Base-by-base conservation (phyloP, 202 grass and related monocot genomes). In the Cymbopogon flexuosus region DNA sequence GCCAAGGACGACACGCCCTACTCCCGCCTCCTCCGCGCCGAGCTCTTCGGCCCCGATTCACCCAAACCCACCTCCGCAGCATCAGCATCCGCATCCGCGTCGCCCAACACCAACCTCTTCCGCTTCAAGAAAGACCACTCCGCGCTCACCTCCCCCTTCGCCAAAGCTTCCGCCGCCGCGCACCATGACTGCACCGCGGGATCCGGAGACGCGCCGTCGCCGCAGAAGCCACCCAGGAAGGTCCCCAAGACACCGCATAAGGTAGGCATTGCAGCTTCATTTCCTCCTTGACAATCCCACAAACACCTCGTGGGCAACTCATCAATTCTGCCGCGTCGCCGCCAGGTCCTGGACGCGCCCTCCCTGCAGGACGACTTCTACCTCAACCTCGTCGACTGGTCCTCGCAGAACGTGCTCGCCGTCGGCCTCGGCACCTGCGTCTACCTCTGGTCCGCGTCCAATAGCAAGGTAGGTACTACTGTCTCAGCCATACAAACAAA, bases 331-430 rank as follows among this genome's bases (percentile, higher is more conserved):
- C 22, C 1, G 22, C 9, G 1, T 59, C 19, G 10, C 45, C 16
- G 2, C 49, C 67, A 94, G 94, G 95, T 98, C 41, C 65, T 98
- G 19, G 96, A 98, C 78, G 96, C 96, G 49, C 96, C 92, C 5
- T 93, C 90, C 6, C 88, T 98, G 51, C 87, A 90, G 79, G 96
- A 98, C 63, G 96, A 98, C 83, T 98, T 98, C 87, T 98, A 98
- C 81, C 84, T 98, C 29, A 98, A 95, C 74, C 89, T 98, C 46
- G 96, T 98, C 7, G 96, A 98, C 74, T 98, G 96, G 92, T 98
- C 96, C 7, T 91, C 96, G 18, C 96, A 98, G 85, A 98, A 98
- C 84, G 75, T 73, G 66, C 85, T 98, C 51, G 88, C 96, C 77
- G 96, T 98, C 67, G 96, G 96, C 70, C 81, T 98, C 10, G 96